phyloP scores from a whole-genome alignment of 2,329 filamentous ascomycete species.

The Hypocreales sp. region DNA sequence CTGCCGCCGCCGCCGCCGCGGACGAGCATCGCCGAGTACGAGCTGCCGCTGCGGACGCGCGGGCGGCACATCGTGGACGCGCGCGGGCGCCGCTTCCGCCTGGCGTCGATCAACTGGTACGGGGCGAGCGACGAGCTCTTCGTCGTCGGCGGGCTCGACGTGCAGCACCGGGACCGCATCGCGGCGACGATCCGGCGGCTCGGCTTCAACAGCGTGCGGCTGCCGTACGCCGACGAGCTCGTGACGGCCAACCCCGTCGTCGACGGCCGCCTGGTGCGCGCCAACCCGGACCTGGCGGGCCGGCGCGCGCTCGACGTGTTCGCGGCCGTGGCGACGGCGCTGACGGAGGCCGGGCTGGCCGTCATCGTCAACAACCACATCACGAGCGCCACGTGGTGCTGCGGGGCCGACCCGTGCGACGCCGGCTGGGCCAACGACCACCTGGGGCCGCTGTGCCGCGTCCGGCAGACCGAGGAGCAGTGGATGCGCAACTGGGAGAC shows the following conservation, averaged over 20 bases:
- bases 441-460: conserved; percentile 40
- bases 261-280: conserved; percentile 29
- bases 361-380: conserved; percentile 60
- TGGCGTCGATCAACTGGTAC: conserved; percentile 56
- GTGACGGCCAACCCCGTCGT: conserved; percentile 44
- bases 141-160: conserved; percentile 46
- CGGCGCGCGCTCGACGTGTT: conserved; percentile 44
- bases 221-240: conserved; percentile 56
- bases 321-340: conserved; percentile 37
- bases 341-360: conserved; percentile 46
- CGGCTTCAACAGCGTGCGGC: conserved; percentile 55
- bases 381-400: conserved; percentile 53
- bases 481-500: conserved; percentile 54
- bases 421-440: conserved; percentile 51
- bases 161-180: conserved; percentile 45
- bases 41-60: conserved; percentile 40
- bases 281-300: conserved; percentile 45
- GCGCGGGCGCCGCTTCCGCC: conserved; percentile 39
- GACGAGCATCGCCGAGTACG: conserved; percentile 29
- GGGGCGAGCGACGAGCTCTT: conserved; percentile 53
- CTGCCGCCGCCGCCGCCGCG: conserved; percentile 26
- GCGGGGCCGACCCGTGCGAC: conserved; percentile 52
- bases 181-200: conserved; percentile 41
- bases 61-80: conserved; percentile 47
- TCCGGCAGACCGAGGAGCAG: conserved; percentile 46